A percentile compares a stretch with the other conserved stretches of the same genome.
Conservation (phyloP, 208 protist genomes). For the Trypanosoma cruzi region DNA sequence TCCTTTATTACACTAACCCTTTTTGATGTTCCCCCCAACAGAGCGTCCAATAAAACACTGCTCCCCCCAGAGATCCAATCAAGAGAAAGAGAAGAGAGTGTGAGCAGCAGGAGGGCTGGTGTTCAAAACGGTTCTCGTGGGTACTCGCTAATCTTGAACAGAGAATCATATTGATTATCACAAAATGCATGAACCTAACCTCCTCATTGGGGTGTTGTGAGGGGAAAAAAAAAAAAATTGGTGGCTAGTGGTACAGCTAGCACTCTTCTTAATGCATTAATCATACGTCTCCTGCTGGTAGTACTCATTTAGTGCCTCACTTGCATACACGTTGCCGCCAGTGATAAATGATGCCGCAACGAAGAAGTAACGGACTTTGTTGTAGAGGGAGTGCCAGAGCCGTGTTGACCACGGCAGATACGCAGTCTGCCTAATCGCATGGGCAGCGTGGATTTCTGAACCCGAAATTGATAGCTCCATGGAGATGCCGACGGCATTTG, state of each 20-base stretch:
- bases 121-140: not conserved
- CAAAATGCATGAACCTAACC: not conserved
- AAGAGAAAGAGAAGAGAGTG: not conserved
- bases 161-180: not conserved
- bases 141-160: not conserved
- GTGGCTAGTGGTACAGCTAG: not conserved
- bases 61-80: not conserved
- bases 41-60: too few relatives aligned
- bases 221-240: not conserved
- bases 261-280: constrained; percentile 8
- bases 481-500: not conserved
- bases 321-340: constrained; percentile 15
- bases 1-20: not conserved
- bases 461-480: not conserved
- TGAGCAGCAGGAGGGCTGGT: not conserved
- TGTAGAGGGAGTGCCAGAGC: constrained; percentile 46
- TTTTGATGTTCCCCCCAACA: not conserved
- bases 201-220: not conserved
- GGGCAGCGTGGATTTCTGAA: not conserved
- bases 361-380: constrained; percentile 44
- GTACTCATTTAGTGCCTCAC: constrained; percentile 32
- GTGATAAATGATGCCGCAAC: constrained; percentile 32
- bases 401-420: constrained; percentile 25
- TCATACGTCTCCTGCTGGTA: constrained; percentile 28
- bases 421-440: not conserved